Percentiles rank a stretch among this genome's conserved stretches.
Conservation (phyloP, 805 yeast genomes). For the Candida jianshihensis region DNA sequence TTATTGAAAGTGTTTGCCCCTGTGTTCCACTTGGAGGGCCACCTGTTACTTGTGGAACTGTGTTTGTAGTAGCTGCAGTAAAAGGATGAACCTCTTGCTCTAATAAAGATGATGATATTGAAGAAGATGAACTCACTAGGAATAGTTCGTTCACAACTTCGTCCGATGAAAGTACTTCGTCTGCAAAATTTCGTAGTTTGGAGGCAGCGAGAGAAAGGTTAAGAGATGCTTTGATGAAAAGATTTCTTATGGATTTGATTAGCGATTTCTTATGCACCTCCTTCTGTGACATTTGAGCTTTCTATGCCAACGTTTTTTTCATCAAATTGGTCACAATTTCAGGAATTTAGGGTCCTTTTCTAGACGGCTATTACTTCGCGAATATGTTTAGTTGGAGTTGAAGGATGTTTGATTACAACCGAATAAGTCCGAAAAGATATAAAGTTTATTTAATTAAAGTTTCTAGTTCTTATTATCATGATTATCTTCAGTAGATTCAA, state of each 20-base stretch:
- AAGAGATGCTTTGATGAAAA: conserved; percentile 33
- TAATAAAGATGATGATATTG: conserved; percentile 19
- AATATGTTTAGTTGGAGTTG: no score
- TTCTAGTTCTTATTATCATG: no score
- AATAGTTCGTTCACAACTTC: conserved; percentile 46
- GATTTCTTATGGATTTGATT: conserved; percentile 19
- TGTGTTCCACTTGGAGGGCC: conserved; percentile 1
- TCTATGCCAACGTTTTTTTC: no score
- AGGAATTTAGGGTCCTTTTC: no score
- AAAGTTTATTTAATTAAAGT: no score
- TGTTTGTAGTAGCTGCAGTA: conserved; percentile 7
- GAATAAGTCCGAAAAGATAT: no score
- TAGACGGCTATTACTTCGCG: no score
- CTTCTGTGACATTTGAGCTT: no score
- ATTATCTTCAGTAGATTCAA: background rate
- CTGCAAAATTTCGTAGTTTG: conserved; percentile 36
- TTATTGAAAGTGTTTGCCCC: background rate
- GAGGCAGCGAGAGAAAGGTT: conserved; percentile 30
- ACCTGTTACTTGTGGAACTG: conserved; percentile 8
- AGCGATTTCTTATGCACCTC: conserved; percentile 2
- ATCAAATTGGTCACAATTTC: no score
- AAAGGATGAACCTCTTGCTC: conserved; percentile 15
- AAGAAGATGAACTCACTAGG: conserved; percentile 31
- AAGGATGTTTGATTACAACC: no score
- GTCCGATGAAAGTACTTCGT: conserved; percentile 41